Evolutionary conservation across 1,284 basidiomycete species (phyloP).

Genomic region (Chalciporus piperatoides): DNA sequence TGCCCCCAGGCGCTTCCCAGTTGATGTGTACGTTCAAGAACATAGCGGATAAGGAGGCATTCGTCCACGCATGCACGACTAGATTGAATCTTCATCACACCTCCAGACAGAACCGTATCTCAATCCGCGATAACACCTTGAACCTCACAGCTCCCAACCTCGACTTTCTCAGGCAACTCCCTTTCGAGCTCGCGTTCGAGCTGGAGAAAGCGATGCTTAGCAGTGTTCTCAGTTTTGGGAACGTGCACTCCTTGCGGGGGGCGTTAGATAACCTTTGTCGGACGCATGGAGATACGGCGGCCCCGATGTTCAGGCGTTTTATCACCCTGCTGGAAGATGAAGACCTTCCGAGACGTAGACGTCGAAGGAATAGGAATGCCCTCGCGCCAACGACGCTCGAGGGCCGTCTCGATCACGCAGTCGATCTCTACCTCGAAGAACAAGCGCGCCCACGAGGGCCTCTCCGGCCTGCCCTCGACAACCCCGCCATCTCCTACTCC

Average conservation of each 20-base stretch:
- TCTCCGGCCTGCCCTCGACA: conserved; percentile 20
- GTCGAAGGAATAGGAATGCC: neutral
- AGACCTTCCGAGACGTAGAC: neutral
- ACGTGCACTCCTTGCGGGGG: conserved; percentile 23
- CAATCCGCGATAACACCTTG: conserved; percentile 15
- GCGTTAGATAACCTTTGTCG: conserved; percentile 23
- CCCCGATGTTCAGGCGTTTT: conserved; percentile 33
- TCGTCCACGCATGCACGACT: conserved; percentile 24
- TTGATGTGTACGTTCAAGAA: conserved; percentile 29
- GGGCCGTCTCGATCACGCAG: conserved; percentile 22
- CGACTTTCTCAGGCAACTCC: conserved; percentile 27
- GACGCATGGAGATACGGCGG: conserved; percentile 16
- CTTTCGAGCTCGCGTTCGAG: conserved; percentile 40
- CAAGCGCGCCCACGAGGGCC: conserved; percentile 22
- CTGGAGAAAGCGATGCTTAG: conserved; percentile 35
- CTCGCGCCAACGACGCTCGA: conserved; percentile 12
- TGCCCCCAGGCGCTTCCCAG: conserved; percentile 31
- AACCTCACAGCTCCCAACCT: conserved; percentile 8
- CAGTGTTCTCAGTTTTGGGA: conserved; percentile 25
- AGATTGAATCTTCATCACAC: conserved; percentile 25
- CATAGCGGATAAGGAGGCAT: conserved; percentile 26
- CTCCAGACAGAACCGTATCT: conserved; percentile 1
- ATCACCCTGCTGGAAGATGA: conserved; percentile 24
- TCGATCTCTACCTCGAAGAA: conserved; percentile 25
- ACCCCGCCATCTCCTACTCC: conserved; percentile 29